Percentiles rank a stretch among this genome's conserved stretches.
Conservation (phyloP, 1,284 basidiomycete species). For the Marasmius fiardii region DNA sequence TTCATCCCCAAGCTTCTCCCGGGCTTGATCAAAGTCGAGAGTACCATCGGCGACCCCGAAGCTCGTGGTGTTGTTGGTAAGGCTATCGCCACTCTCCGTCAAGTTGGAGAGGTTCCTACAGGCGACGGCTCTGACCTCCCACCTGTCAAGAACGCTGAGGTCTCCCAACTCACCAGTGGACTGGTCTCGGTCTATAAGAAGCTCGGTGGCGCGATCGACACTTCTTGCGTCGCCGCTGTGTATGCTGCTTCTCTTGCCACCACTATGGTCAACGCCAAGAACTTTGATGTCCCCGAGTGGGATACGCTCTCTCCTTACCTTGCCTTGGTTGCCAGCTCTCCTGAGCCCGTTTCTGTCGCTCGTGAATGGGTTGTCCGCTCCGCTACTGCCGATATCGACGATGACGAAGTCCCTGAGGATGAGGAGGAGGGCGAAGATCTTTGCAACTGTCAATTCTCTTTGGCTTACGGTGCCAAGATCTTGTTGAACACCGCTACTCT, state of each 20-base stretch:
- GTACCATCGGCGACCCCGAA: conserved; percentile 92
- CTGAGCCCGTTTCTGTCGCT: conserved; percentile 68
- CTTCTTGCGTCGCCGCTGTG: conserved; percentile 57
- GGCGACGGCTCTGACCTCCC: conserved; percentile 90
- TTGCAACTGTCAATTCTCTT: conserved; percentile 97
- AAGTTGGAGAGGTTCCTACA: conserved; percentile 85
- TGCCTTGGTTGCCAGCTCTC: conserved; percentile 60
- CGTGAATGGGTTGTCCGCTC: conserved; percentile 89
- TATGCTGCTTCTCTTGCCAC: conserved; percentile 82
- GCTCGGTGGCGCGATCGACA: conserved; percentile 60
- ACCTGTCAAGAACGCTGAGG: conserved; percentile 74
- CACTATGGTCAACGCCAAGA: conserved; percentile 86
- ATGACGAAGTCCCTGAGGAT: conserved; percentile 73
- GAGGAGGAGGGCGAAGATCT: conserved; percentile 98
- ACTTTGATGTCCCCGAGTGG: conserved; percentile 91
- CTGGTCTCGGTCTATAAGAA: conserved; percentile 85
- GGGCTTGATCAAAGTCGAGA: conserved; percentile 91
- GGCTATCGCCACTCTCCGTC: conserved; percentile 90
- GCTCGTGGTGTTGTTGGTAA: conserved; percentile 86
- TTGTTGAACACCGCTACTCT: conserved; percentile 94
- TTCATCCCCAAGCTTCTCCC: conserved; percentile 96
- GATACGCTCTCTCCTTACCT: conserved; percentile 80
- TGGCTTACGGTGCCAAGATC: conserved; percentile 99
- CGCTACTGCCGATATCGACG: conserved; percentile 75
- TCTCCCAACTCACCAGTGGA: conserved; percentile 59